phyloP scores from a whole-genome alignment of 176 grass and related monocot species.

The Canna indica region DNA sequence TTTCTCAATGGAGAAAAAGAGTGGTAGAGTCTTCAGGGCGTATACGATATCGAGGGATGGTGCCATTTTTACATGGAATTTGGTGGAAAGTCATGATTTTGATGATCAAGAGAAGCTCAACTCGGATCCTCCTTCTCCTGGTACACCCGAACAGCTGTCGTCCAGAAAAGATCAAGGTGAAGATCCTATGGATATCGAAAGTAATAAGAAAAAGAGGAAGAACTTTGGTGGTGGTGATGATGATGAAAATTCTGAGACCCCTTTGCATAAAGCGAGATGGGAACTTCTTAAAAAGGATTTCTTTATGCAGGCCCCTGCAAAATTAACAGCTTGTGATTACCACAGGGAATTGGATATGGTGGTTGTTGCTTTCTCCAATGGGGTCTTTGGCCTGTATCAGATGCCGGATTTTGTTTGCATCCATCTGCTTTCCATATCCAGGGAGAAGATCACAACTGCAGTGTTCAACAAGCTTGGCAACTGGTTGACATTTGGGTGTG shows the following conservation, averaged over 20 bases:
- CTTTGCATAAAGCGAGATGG: slow-evolving; percentile 49
- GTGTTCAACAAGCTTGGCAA: slow-evolving; percentile 80
- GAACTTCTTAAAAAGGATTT: slow-evolving; percentile 68
- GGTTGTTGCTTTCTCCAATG: slow-evolving; percentile 73
- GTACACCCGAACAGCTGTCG: slow-evolving; percentile 36
- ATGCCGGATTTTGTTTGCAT: slow-evolving; percentile 96
- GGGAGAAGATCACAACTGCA: slow-evolving; percentile 85
- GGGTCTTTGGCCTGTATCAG: slow-evolving; percentile 89
- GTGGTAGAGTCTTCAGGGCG: slow-evolving; percentile 34
- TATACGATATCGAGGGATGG: slow-evolving; percentile 84
- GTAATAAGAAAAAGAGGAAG: slow-evolving; percentile 41
- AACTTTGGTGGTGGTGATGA: neutral
- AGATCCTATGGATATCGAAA: slow-evolving; percentile 29
- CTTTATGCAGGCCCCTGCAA: slow-evolving; percentile 75
- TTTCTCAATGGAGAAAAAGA: slow-evolving; percentile 65
- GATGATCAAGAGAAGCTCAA: slow-evolving; percentile 6
- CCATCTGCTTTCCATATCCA: slow-evolving; percentile 75
- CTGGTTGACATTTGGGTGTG: slow-evolving; percentile 87
- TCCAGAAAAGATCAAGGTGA: slow-evolving; percentile 21
- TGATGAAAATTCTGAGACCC: slow-evolving; percentile 26
- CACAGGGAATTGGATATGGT: slow-evolving; percentile 86
- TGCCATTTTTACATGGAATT: slow-evolving; percentile 79
- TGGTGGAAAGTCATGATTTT: slow-evolving; percentile 36
- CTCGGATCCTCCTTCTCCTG: slow-evolving; percentile 39
- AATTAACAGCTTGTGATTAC: slow-evolving; percentile 78